Base-by-base conservation (phyloP, 1,284 basidiomycete genomes). In the Meira nashicola region DNA sequence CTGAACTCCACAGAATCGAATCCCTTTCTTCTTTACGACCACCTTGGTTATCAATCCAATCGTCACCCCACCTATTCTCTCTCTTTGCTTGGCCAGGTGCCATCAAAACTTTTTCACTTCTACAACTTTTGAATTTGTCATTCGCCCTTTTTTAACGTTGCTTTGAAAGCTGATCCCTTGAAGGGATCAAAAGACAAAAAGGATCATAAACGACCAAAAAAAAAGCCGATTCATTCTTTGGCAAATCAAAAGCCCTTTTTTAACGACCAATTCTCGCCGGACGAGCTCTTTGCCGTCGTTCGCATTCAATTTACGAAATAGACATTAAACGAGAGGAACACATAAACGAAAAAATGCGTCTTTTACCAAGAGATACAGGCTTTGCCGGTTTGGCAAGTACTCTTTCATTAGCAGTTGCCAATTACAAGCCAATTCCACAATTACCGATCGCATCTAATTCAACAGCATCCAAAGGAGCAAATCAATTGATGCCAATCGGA, bases 391-490 rank as follows among this genome's bases (percentile, higher is more conserved):
- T 77, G 37, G 75, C 74, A 28, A 64, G 58, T 33, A 61, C 66
- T 25, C 70, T 77, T 1, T 75, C 73, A 28, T 63, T 77, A 21
- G 70, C 66, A n/a, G 55, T 67, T 9, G 76, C 76, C 49, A 75
- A 76, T 62, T 77, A 77, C 67, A 77, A 77, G 64, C 76, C 76
- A 15, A 66, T 72, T 19, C 76, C 76, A 4, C 68, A 71, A 55
- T 54, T 71, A 1, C 63, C 68, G 1, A 57, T 52, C 3, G 52
- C 7, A 11, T 39, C 33, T 7, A 48, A 19, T 28, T 15, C 5
- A 15, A 21, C 39, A 15, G 56, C 12, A 17, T 10, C 21, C n/a
- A 40, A 39, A 21, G 43, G 43, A 3, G 17, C 4, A 3, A 39
- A 53, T 5, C 38, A 53, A 23, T 38, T 53, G 50, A 17, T 44